These are phyloP conservation scores for Ensete ventricosum DNA, from an alignment of 176 grass and related monocot genomes.

Conservation along the genomic window DNA sequence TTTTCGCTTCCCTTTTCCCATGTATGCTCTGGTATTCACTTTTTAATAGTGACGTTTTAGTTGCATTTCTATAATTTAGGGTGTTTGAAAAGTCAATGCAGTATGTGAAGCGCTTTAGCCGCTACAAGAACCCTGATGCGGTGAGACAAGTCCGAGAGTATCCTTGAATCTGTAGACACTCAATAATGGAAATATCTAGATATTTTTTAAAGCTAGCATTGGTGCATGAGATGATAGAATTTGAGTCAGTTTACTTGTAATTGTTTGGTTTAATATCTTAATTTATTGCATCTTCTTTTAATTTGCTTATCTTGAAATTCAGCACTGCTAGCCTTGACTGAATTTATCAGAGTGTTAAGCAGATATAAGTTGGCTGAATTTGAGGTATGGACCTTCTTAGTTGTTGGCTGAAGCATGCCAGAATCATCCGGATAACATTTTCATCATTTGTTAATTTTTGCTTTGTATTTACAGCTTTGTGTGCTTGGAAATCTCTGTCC, in stretches of 20 bases:
- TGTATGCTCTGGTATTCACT: not conserved
- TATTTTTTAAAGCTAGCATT: too few relatives aligned
- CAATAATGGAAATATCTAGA: not conserved
- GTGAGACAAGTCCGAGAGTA: constrained; percentile 89
- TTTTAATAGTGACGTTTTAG: not conserved
- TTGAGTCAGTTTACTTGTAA: not conserved
- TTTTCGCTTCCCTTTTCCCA: not conserved
- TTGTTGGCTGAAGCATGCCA: not conserved
- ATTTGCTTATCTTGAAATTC: constrained; percentile 10
- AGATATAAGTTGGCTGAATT: constrained; percentile 50
- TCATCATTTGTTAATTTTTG: not conserved
- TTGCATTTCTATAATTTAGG: constrained; percentile 12
- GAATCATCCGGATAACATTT: not conserved
- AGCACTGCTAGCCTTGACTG: constrained; percentile 23
- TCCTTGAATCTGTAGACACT: constrained; percentile 22
- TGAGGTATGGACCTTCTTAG: constrained; percentile 26
- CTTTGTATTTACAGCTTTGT: constrained; percentile 47
- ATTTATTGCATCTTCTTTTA: not conserved
- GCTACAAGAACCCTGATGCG: constrained; percentile 96
- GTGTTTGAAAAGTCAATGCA: constrained; percentile 97
- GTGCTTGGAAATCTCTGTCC: constrained; percentile 88
- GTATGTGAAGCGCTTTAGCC: constrained; percentile 89
- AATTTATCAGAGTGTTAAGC: constrained; percentile 40
- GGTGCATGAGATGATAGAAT: not conserved
- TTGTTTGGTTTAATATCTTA: not conserved